Evolutionary conservation across 345 rosid species (phyloP), one percentile per base, ranked within the genome.

Genomic region (Acer saccharum): DNA sequence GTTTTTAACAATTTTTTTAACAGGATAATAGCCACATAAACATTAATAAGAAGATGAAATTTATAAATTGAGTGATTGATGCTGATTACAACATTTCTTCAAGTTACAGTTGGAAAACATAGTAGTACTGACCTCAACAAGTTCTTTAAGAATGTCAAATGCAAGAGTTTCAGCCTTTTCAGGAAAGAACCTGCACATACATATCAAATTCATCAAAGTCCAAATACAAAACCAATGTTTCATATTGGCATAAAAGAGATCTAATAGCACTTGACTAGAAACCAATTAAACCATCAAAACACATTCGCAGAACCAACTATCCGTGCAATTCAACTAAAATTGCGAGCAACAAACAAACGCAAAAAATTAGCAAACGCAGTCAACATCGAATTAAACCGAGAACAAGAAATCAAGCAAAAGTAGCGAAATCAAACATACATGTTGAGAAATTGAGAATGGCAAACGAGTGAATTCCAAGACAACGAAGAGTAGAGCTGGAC

Each of bases 391-490:
- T 3, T 61, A 58, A 48, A 25, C 18, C 13, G 20, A 18, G 12
- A 14, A 27, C 25, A 71, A 16, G 35, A 11, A 76, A 69, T 43
- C 9, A 43, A 43, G 20, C 58, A 14, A 14, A 54, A 54, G 58
- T 43, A 44, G 57, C 50, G 1, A 27, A 76, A 18, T 32, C 1
- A 23, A 16, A 14, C 90, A 72, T 81, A 93, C 99, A 87, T 82
- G 81, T 92, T 93, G 86, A 93, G 91, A 64, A 92, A 88, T 71
- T 91, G 93, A 58, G 98, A 90, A 81, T 95, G 99, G 67, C 97
- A 95, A 78, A 93, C 89, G 43, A 92, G 88, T 6, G 97, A 93
- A 86, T 84, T 83, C 92, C 94, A 93, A 1, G 86, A 88, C 79
- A 90, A 78, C 57, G 97, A 93, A 32, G 89, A 82, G 70, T 91